Evolutionary conservation across 2,329 filamentous ascomycete species (phyloP), one percentile per base, ranked within the genome.

Genomic region (Phialocephala subalpina): DNA sequence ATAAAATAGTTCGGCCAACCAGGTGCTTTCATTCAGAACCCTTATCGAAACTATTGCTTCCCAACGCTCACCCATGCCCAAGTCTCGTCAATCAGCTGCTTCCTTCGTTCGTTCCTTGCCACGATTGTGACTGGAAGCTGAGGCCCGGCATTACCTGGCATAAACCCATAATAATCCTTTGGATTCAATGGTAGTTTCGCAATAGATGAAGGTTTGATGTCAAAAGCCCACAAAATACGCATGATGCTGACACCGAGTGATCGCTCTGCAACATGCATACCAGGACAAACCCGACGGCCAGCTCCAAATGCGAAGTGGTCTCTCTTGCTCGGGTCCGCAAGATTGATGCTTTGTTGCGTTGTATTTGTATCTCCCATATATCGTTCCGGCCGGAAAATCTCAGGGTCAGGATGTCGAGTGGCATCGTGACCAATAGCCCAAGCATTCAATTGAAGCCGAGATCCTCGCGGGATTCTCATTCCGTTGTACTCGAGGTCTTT

Each of bases 401-500:
- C 77, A 1, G 82, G 80, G 56, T 81, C 67, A 7, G 60, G 60
- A 73, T 83, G 84, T 8, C 76, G 74, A 2, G 63, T 57, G 56
- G 77, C 68, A 66, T 84, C 53, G n/a, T 62, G 59, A 12, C 36
- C 25, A 22, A 67, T 61, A 14, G 59, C 62, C 55, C 59, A 64
- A 7, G 52, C 57, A 42, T 58, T 58, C 7, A 58, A 20, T 8
- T 42, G 56, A 3, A 58, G 3, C 4, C 56, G 29, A 7, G 56
- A 40, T 14, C 56, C 56, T 16, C 49, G 58, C 12, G 84, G 85
- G 58, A 88, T 86, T 66, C 81, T 80, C 72, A 84, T 83, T 53
- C 82, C 85, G 27, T 83, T 78, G 71, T 87, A 88, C 12, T 82
- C 77, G 60, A 88, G 85, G 56, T 88, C 86, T 59, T 81, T 74